Percentiles rank a stretch among this genome's conserved stretches.
Evolutionary conservation across 257 asterid genomes (phyloP).

Genomic region (Solanum ossicruentum): DNA sequence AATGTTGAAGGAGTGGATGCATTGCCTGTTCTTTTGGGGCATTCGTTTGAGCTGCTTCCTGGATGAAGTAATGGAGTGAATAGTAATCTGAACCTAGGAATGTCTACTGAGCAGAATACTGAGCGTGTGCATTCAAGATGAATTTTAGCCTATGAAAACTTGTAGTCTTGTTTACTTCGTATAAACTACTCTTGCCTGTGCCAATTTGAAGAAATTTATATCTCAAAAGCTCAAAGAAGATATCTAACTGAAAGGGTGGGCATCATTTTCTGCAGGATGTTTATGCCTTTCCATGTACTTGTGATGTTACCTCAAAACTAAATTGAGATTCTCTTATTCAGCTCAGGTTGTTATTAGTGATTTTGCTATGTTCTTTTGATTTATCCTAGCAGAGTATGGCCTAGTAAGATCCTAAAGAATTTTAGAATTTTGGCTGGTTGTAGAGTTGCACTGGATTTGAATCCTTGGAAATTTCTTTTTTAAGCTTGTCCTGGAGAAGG

Average conservation of each 20-base stretch:
- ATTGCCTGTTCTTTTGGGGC: background rate
- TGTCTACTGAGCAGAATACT: background rate
- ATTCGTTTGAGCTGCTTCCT: background rate
- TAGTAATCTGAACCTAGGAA: background rate
- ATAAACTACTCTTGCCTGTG: background rate
- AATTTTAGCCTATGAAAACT: background rate
- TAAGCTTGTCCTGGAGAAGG: background rate
- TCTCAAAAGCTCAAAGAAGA: background rate
- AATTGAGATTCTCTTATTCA: background rate
- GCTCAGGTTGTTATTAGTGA: background rate
- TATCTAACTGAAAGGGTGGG: background rate
- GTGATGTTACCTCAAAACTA: background rate
- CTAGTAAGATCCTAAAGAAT: background rate
- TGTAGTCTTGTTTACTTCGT: background rate
- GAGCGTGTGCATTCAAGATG: background rate
- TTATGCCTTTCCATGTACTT: background rate
- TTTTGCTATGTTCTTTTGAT: background rate
- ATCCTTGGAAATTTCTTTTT: background rate
- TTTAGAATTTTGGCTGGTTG: background rate
- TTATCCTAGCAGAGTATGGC: background rate
- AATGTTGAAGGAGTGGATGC: background rate
- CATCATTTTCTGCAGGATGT: background rate
- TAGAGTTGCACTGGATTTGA: background rate
- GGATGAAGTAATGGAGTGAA: background rate
- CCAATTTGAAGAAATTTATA: background rate